Evolutionary conservation across 768 basidiomycete genomes (phyloP).

Genomic region (Cystobasidium onofrii): DNA sequence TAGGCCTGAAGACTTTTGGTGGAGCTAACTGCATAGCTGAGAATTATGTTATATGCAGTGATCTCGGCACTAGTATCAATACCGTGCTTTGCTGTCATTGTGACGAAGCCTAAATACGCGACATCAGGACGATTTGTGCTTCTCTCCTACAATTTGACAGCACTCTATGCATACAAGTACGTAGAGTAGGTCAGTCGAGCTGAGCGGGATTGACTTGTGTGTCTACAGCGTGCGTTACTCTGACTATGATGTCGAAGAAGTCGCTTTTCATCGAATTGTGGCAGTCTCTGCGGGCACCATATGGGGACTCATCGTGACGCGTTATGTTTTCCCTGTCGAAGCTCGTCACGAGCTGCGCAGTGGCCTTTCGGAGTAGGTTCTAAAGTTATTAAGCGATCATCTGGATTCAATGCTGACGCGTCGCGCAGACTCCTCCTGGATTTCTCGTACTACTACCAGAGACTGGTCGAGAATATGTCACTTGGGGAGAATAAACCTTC

Average conservation of each 20-base stretch:
- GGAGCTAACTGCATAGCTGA: background rate
- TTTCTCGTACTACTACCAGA: slow-evolving; percentile 88
- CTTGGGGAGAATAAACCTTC: background rate
- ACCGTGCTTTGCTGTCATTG: slow-evolving; percentile 70
- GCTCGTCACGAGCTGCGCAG: slow-evolving; percentile 78
- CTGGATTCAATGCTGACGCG: background rate
- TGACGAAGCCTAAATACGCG: slow-evolving; percentile 57
- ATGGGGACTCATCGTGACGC: slow-evolving; percentile 78
- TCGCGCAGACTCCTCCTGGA: slow-evolving; percentile 73
- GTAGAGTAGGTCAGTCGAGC: slow-evolving; percentile 44
- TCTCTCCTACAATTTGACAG: slow-evolving; percentile 34
- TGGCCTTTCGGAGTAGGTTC: slow-evolving; percentile 71
- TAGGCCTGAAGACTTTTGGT: background rate
- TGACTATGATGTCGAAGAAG: slow-evolving; percentile 40
- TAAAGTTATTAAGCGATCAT: too few relatives aligned
- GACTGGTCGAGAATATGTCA: slow-evolving; percentile 71
- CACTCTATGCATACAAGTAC: slow-evolving; percentile 37
- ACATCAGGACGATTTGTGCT: slow-evolving; percentile 71
- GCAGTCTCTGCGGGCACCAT: slow-evolving; percentile 68
- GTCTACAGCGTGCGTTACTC: slow-evolving; percentile 41
- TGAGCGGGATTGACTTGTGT: slow-evolving; percentile 66
- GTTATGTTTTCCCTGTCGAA: slow-evolving; percentile 93
- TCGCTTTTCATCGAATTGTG: slow-evolving; percentile 68
- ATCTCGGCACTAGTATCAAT: slow-evolving; percentile 84
- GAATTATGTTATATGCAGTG: slow-evolving; percentile 48